Percentiles rank a stretch among this genome's conserved stretches.
Evolutionary conservation across 768 basidiomycete genomes (phyloP).

Genomic region (Chalciporus sphaerocephalus): DNA sequence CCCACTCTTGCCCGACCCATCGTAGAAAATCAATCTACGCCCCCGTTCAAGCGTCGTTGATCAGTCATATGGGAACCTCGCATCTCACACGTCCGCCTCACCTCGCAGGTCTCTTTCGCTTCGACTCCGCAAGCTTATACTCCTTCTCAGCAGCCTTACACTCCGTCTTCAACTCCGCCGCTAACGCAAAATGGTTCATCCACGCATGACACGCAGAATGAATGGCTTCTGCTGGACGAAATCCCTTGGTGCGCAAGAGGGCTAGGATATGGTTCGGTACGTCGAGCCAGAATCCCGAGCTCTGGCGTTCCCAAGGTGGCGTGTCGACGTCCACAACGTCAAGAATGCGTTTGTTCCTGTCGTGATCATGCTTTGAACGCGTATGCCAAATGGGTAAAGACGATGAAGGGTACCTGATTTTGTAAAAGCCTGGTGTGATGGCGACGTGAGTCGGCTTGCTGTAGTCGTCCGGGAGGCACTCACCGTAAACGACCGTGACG

Average conservation of each 20-base stretch:
- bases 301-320: slow-evolving; percentile 69
- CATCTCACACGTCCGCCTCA: not conserved
- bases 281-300: slow-evolving; percentile 79
- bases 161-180: slow-evolving; percentile 71
- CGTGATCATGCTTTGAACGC: slow-evolving; percentile 1
- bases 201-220: slow-evolving; percentile 84
- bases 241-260: slow-evolving; percentile 48
- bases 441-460: not conserved
- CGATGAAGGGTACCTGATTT: slow-evolving; percentile 50
- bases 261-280: slow-evolving; percentile 51
- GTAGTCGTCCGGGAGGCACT: slow-evolving; percentile 14
- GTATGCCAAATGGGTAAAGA: not conserved
- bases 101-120: slow-evolving; percentile 61
- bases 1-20: slow-evolving; percentile 64
- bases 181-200: slow-evolving; percentile 69
- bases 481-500: slow-evolving; percentile 71
- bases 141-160: slow-evolving; percentile 80
- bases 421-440: slow-evolving; percentile 63
- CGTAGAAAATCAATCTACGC: slow-evolving; percentile 75
- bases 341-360: slow-evolving; percentile 58
- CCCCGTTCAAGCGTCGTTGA: not conserved
- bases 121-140: slow-evolving; percentile 47
- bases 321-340: slow-evolving; percentile 77
- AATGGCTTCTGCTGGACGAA: slow-evolving; percentile 74
- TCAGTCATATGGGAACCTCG: not conserved